Conservation (phyloP, 75 land plant species). For the Chamaecyparis obtusa region DNA sequence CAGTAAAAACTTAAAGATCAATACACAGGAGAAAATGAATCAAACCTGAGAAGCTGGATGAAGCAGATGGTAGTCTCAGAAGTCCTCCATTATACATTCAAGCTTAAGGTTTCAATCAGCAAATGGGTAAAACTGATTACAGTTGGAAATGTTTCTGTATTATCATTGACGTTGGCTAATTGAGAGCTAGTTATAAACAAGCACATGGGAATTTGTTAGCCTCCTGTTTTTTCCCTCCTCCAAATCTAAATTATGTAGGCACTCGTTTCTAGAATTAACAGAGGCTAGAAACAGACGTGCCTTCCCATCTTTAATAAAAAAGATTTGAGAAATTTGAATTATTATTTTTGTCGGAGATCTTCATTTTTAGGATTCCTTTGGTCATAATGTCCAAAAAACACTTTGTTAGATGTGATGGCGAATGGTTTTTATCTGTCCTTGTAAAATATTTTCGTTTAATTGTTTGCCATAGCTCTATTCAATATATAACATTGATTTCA, state of each 20-base stretch:
- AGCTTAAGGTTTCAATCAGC: neutral
- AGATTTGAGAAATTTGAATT: neutral
- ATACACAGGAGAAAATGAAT: neutral
- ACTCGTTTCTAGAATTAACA: neutral
- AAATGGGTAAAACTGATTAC: neutral
- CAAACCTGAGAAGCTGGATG: neutral
- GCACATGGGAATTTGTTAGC: neutral
- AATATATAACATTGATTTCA: neutral
- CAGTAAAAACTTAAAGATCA: neutral
- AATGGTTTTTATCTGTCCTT: neutral
- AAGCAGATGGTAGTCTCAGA: neutral
- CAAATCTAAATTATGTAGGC: neutral
- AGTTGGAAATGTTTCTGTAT: neutral
- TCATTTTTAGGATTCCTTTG: neutral
- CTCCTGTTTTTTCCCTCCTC: neutral
- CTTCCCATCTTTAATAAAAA: neutral
- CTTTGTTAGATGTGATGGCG: neutral
- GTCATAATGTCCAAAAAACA: neutral
- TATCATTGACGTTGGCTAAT: neutral
- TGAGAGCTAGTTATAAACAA: neutral
- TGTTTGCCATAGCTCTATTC: neutral
- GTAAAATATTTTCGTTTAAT: neutral
- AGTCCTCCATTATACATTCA: neutral
- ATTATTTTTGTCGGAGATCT: neutral
- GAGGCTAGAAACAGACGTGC: neutral